Evolutionary conservation across 2,329 filamentous ascomycete genomes (phyloP).

Genomic region (Cercospora sp.): DNA sequence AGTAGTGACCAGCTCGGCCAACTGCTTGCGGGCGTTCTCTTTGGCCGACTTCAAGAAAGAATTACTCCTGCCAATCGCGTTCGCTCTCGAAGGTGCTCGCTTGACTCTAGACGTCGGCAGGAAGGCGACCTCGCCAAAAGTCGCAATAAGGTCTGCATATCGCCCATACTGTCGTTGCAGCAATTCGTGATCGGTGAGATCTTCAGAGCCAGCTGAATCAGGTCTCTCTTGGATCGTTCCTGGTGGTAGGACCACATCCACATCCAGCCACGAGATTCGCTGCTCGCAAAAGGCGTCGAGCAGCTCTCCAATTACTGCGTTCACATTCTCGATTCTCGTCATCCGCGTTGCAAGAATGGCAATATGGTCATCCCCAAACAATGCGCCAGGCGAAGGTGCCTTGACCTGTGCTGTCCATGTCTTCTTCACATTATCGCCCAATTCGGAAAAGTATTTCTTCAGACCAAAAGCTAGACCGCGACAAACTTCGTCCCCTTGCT

Average conservation of each 20-base stretch:
- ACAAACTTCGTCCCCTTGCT: constrained; percentile 92
- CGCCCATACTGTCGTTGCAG: constrained; percentile 70
- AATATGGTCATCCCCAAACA: constrained; percentile 91
- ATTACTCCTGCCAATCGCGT: constrained; percentile 73
- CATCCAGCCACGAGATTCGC: constrained; percentile 78
- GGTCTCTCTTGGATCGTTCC: constrained; percentile 60
- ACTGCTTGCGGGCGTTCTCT: constrained; percentile 78
- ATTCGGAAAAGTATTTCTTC: constrained; percentile 89
- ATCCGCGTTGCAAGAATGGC: constrained; percentile 86
- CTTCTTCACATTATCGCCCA: constrained; percentile 74
- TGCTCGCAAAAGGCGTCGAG: constrained; percentile 77
- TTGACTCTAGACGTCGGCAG: constrained; percentile 81
- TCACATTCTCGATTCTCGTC: constrained; percentile 74
- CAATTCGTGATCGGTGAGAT: constrained; percentile 34
- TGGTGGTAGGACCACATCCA: constrained; percentile 82
- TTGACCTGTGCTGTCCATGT: constrained; percentile 61
- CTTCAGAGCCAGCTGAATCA: constrained; percentile 31
- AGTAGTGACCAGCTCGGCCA: constrained; percentile 87
- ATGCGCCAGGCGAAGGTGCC: constrained; percentile 58
- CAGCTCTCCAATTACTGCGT: constrained; percentile 71
- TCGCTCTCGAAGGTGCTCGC: constrained; percentile 83
- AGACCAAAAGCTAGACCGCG: constrained; percentile 88
- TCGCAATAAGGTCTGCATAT: constrained; percentile 73
- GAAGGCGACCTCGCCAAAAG: constrained; percentile 82
- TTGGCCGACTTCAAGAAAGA: constrained; percentile 81